Percentiles rank a stretch among this genome's conserved stretches.
Conservation (phyloP, 441 rosid species). For the Corymbia calophylla region DNA sequence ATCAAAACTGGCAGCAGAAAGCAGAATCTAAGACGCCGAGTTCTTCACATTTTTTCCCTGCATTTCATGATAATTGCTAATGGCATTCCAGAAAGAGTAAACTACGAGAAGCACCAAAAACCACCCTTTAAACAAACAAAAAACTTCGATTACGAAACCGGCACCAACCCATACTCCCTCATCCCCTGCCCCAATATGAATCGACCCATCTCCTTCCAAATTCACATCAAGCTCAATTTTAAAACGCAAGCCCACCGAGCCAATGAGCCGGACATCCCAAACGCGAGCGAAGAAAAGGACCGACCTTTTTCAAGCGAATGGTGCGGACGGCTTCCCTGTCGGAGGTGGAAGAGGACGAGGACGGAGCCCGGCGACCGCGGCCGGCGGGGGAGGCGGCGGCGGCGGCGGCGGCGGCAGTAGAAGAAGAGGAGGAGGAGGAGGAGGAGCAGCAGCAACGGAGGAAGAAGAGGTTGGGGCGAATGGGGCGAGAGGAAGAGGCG, state of each 20-base stretch:
- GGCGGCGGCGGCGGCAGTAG: slow-evolving; percentile 13
- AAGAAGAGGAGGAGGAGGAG: slow-evolving; percentile 28
- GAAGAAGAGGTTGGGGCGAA: not conserved
- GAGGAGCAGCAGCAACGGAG: slow-evolving; percentile 39
- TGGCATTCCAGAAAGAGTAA: not conserved
- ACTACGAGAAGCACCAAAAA: not conserved
- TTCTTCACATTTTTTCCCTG: not conserved
- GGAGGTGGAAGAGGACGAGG: slow-evolving; percentile 50
- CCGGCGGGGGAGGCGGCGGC: slow-evolving; percentile 23
- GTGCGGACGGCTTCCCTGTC: slow-evolving; percentile 89
- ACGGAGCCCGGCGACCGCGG: slow-evolving; percentile 59
- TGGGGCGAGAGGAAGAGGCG: slow-evolving; percentile 20
- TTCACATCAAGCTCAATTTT: not conserved
- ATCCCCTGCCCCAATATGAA: not conserved
- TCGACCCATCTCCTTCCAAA: not conserved
- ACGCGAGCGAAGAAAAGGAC: not conserved
- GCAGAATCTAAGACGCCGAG: not conserved
- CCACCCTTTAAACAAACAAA: not conserved
- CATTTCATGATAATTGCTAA: not conserved
- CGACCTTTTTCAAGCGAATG: slow-evolving; percentile 77
- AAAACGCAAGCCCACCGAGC: not conserved
- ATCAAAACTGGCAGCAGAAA: not conserved
- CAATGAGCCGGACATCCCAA: not conserved
- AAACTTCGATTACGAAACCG: not conserved
- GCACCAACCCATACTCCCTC: not conserved